Evolutionary conservation across 1,284 basidiomycete species (phyloP), one percentile per base, ranked within the genome.

Genomic region (Inonotus hispidus): DNA sequence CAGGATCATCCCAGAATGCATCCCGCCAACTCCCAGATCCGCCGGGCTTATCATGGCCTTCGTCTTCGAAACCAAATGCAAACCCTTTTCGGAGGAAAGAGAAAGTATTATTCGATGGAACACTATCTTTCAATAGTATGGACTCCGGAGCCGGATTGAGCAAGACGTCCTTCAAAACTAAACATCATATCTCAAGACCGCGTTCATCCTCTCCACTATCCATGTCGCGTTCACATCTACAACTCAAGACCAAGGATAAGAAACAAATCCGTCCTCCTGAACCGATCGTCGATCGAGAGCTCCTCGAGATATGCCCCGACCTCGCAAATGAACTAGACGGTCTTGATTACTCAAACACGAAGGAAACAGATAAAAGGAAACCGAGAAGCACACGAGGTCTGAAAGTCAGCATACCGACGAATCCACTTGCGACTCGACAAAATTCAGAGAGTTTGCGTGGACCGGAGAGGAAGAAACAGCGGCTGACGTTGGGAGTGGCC

Each of bases 381-480:
- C 57, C 57, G 16, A 47, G 32, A 1, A 53, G 47, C n/a, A 37
- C 14, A n/a, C 49, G 39, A 32, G 21, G 27, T 38, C 13, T 49
- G 6, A 59, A 45, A n/a, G 25, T 38, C 8, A 39, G 58, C 23
- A 19, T 59, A 19, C 58, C 58, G 13, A 43, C 52, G 23, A 59
- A 59, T 32, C 58, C 58, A 23, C 52, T 59, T 8, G 58, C 58
- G 23, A 41, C 16, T 10, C 49, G 49, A 27, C 50, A 53, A 25
- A 32, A 7, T 25, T 13, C 49, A 21, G 49, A 43, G 25, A 43
- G 50, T 35, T 43, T 59, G n/a, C 25, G 27, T 21, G 58, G 37
- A 23, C 49, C 21, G 19, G 49, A 59, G 49, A 53, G 25, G 39
- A 59, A 59, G 49, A 59, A 50, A 38, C 58, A 59, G 52, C 49